phyloP scores from a whole-genome alignment of 1,139 yeast genomes.

The Candida sanyaensis region DNA sequence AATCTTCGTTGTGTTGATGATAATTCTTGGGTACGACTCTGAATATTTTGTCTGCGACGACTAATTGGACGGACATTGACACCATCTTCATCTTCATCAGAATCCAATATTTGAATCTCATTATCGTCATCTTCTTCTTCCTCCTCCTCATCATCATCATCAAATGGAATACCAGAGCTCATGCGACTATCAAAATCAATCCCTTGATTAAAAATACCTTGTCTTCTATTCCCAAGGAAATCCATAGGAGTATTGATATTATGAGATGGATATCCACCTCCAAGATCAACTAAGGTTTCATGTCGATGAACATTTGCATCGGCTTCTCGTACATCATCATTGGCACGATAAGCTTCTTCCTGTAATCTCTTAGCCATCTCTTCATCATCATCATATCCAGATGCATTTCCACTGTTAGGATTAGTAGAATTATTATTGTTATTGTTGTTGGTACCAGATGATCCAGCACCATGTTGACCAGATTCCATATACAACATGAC shows the following conservation, averaged over 20 bases:
- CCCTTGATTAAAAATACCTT: conserved; percentile 48
- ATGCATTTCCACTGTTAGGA: conserved; percentile 3
- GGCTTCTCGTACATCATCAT: conserved; percentile 51
- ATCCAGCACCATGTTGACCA: conserved; percentile 27
- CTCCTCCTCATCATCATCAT: conserved; percentile 23
- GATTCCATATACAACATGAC: conserved; percentile 80
- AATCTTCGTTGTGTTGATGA: conserved; percentile 69
- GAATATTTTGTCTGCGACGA: conserved; percentile 33
- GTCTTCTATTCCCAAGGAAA: conserved; percentile 43
- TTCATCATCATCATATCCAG: conserved; percentile 45
- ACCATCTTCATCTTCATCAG: conserved; percentile 3
- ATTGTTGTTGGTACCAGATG: conserved; percentile 5
- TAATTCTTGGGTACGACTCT: conserved; percentile 33
- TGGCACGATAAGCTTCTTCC: conserved; percentile 54
- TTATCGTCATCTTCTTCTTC: conserved; percentile 32
- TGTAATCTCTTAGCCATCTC: conserved; percentile 66
- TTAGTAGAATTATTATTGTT: conserved; percentile 1
- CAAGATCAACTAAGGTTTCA: conserved; percentile 66
- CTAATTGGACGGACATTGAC: conserved; percentile 16
- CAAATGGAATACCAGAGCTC: conserved; percentile 28
- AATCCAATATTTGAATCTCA: conserved; percentile 18
- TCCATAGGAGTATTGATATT: conserved; percentile 28
- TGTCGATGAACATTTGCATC: conserved; percentile 80
- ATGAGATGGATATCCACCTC: conserved; percentile 10
- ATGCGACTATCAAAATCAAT: conserved; percentile 27